Percentiles rank a stretch among this genome's conserved stretches.
Evolutionary conservation across 1,284 basidiomycete species (phyloP).

Genomic region (Wallemia ichthyophaga): DNA sequence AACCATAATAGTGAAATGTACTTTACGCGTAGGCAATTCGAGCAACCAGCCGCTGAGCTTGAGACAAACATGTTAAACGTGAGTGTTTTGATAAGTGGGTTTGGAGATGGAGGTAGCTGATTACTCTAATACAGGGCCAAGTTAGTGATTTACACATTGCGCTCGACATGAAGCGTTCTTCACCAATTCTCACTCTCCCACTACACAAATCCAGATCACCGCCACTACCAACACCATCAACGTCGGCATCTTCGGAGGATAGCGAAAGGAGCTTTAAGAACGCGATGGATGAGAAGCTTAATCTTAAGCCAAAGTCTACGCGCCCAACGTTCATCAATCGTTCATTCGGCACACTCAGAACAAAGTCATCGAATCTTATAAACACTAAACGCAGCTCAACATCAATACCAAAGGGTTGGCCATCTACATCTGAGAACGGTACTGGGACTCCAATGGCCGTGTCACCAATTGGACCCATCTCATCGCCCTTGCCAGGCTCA

Average conservation of each 20-base stretch:
- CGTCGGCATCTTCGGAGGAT: neutral
- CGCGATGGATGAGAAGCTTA: neutral
- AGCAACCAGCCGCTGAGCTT: neutral
- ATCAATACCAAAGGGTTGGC: neutral
- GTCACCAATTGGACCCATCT: neutral
- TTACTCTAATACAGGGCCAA: neutral
- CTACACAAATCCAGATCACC: neutral
- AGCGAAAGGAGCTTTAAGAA: neutral
- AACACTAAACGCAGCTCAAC: neutral
- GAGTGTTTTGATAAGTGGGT: neutral
- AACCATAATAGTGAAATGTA: neutral
- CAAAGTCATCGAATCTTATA: neutral
- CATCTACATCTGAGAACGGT: neutral
- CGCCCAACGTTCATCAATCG: neutral
- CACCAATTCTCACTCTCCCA: neutral
- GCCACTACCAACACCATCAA: neutral
- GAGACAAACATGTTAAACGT: neutral
- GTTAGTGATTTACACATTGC: neutral
- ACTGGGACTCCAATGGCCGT: neutral
- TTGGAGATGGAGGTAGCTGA: neutral
- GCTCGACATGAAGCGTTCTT: neutral
- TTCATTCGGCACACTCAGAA: neutral
- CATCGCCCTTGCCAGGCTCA: neutral
- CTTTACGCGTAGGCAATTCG: constrained; percentile 1
- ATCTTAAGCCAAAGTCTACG: neutral